Evolutionary conservation across 192 early-diverging fungal species (phyloP), one percentile per base, ranked within the genome.

Genomic region (Powellomyces hirtus): DNA sequence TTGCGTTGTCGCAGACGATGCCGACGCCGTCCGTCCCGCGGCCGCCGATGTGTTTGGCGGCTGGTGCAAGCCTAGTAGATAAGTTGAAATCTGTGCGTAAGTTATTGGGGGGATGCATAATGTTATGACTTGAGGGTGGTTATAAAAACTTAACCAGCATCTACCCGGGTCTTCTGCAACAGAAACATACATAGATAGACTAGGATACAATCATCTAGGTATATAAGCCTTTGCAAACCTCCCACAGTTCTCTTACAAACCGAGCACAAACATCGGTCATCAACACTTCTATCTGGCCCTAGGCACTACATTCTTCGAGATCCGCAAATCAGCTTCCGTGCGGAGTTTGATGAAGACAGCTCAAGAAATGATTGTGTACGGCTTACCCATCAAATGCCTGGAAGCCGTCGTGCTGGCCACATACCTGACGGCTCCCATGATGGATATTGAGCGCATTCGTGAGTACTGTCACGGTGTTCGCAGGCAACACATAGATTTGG

Each of bases 331-430:
- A 16, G 46, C 66, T 1, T 64, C 64, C 16, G 37, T 46, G 1
- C 70, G 74, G 8, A 51, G 53, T 7, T 44, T 79, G 10, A 66
- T 74, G 66, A 37, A 59, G 22, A 26, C 62, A 14, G 74, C 75
- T 11, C 55, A 59, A 38, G 72, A 79, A 38, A 83, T 83, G 35
- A 37, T 69, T 18, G 38, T 20, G 13, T 58, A 38, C 22, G 73
- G 63, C 3, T 46, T 83, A 13, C 81, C 81, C 20, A 83, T 83
- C 30, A 83, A 83, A 53, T 83, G 81, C 44, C 72, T 83, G 27
- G 81, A 83, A 53, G 81, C 81, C 14, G 76, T 71, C 14, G 71
- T 79, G 0, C 52, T 83, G 2, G 77, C 38, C 2, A 56, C 66
- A 11, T 76, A 66, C 37, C 59, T 76, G 24, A 76, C 72, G 18